Evolutionary conservation across 179 eudicot genomes (phyloP), one percentile per base, ranked within the genome.

Genomic region (Camellia oleifera): DNA sequence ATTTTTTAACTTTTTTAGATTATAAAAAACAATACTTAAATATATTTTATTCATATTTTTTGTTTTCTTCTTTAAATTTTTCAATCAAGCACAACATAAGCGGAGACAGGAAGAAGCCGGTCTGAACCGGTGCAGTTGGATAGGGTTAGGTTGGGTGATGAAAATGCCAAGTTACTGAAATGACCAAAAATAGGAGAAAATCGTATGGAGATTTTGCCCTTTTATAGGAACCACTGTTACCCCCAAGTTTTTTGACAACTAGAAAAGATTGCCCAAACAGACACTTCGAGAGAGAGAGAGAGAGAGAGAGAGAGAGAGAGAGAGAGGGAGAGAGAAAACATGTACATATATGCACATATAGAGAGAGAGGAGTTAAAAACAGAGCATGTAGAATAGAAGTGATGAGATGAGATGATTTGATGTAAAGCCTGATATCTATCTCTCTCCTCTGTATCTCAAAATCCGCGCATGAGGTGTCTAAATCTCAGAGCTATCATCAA

Each of bases 391-490:
- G 57, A 81, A 81, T 61, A 32, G 32, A 32, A 32, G 32, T 32
- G 76, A 80, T 66, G 69, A 73, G 78, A 26, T 52, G 44, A 68
- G 52, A 66, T 80, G 83, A 77, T 82, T 67, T 79, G 81, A 82
- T 80, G 78, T 77, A 82, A 82, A 82, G 78, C 53, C 75, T 72
- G 82, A 20, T 44, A 70, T 42, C 14, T 63, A 26, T 13, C 23
- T 42, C 14, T 63, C n/a, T 13, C 23, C 18, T n/a, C 23, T 68
- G 70, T 4, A 61, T 80, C 79, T 82, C 83, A 85, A 85, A 85
- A 81, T 82, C 80, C 78, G 83, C 80, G 85, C 82, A 82, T 74
- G 85, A 77, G 77, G 85, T 79, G 83, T 85, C 83, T 32, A 75
- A 74, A 78, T 78, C 77, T 69, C 18, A 75, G 62, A 73, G 62